Evolutionary conservation across 2,329 filamentous ascomycete species (phyloP), one percentile per base, ranked within the genome.

Genomic region (Mycogone perniciosa): DNA sequence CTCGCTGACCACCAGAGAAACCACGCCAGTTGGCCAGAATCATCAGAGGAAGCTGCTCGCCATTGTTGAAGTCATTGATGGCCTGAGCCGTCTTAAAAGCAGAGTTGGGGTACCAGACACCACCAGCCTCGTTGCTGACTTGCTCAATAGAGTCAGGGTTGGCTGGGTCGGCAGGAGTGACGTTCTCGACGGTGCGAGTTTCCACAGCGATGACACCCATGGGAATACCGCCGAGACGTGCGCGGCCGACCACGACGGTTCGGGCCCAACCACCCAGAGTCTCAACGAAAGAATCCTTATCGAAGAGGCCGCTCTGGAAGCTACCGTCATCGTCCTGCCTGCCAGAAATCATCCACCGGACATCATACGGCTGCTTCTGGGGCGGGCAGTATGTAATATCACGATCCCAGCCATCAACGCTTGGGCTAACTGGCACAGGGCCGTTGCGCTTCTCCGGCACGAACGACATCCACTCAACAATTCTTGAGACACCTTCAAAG

Each of bases 21-120:
- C 93, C 93, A 84, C 93, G 86, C 93, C 93, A 99, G 81, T 99
- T 99, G 73, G 93, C 93, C 57, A 99, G 84, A 67, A 99, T 99
- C 90, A 99, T 97, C 59, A 99, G 77, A 51, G 93, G 93, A 65
- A 99, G 80, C 76, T 99, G 93, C 75, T 99, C 93, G 68, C 93
- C 93, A 59, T 95, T 84, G 82, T 99, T 99, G 82, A 99, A 99
- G 77, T 99, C 93, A 64, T 87, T 90, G 75, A 99, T 95, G 51
- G 93, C 93, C 73, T 99, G 93, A 3, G 93, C 93, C 56, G 93
- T 99, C 87, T 99, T 99, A 85, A 92, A 99, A 27, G 93, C 93
- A 8, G 92, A 97, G 81, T 99, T 99, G 67, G 93, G 93, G 76
- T 97, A 99, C 93, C 93, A 99, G 30, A 99, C 93, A 76, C 95